phyloP scores from a whole-genome alignment of 2,329 filamentous ascomycete species.

The Nemania sp. region DNA sequence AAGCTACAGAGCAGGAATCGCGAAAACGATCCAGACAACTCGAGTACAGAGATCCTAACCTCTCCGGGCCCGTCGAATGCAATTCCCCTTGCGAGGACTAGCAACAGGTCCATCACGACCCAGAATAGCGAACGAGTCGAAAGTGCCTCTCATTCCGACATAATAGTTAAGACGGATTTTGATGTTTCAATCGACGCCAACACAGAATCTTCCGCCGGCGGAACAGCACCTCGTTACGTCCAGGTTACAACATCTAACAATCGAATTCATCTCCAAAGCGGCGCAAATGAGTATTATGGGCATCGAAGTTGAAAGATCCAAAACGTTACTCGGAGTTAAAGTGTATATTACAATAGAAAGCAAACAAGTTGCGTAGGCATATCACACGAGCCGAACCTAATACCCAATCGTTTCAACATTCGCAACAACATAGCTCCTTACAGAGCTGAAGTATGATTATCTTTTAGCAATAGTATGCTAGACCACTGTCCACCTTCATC shows the following conservation, averaged over 20 bases:
- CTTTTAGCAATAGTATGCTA: too few species aligned
- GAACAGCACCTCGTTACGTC: conserved; percentile 28
- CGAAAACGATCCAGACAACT: conserved; percentile 31
- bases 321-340: background rate
- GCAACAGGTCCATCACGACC: background rate
- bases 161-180: conserved; percentile 37
- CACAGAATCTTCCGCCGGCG: conserved; percentile 14
- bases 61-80: conserved; percentile 19
- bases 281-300: conserved; percentile 25
- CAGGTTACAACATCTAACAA: conserved; percentile 31
- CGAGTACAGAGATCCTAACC: conserved; percentile 36
- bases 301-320: background rate
- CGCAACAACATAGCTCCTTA: background rate
- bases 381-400: background rate
- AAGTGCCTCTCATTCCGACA: conserved; percentile 29
- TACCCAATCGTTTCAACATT: background rate
- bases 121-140: conserved; percentile 21
- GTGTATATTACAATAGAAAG: conserved; percentile 4
- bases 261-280: conserved; percentile 28
- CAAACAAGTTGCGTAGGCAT: background rate
- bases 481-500: too few species aligned
- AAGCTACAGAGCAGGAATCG: conserved; percentile 31
- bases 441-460: too few species aligned
- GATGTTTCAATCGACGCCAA: conserved; percentile 33
- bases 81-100: conserved; percentile 25